These are phyloP conservation scores for Lactarius quietus DNA, from an alignment of 768 basidiomycete genomes.

Conservation along the genomic window DNA sequence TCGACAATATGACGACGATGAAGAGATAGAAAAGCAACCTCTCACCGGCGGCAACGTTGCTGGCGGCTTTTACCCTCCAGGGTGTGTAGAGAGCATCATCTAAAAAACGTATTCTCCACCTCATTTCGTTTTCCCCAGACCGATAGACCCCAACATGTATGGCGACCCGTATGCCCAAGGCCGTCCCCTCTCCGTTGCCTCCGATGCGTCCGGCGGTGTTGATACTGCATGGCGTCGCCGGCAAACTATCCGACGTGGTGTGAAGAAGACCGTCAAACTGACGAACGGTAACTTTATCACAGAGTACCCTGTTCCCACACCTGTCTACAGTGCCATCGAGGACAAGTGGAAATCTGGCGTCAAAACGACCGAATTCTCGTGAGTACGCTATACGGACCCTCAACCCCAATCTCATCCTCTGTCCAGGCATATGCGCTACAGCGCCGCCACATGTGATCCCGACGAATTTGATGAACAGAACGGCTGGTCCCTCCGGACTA, in stretches of 20 bases:
- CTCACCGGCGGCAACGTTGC: constrained; percentile 58
- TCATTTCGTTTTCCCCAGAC: constrained; percentile 23
- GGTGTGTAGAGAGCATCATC: constrained; percentile 43
- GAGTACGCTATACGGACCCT: constrained; percentile 34
- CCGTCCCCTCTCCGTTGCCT: constrained; percentile 42
- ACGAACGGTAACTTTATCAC: constrained; percentile 91
- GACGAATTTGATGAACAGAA: constrained; percentile 78
- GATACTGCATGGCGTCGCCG: constrained; percentile 58
- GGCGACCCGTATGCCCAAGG: constrained; percentile 57
- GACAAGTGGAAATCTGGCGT: constrained; percentile 59
- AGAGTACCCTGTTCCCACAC: constrained; percentile 85
- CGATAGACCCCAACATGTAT: constrained; percentile 53
- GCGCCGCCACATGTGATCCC: constrained; percentile 87
- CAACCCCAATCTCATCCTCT: constrained; percentile 3
- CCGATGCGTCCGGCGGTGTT: constrained; percentile 36
- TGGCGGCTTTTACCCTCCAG: constrained; percentile 72
- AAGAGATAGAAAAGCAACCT: constrained; percentile 76
- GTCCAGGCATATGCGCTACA: constrained; percentile 85
- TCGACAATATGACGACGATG: constrained; percentile 57
- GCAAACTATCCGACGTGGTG: constrained; percentile 88
- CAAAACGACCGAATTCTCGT: constrained; percentile 90
- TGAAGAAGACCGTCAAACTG: constrained; percentile 91
- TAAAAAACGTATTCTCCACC: neutral
- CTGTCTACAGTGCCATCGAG: constrained; percentile 80
- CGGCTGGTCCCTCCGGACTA: constrained; percentile 83